These are phyloP conservation scores for Candida montana DNA, from an alignment of 805 yeast genomes.

Conservation along the genomic window DNA sequence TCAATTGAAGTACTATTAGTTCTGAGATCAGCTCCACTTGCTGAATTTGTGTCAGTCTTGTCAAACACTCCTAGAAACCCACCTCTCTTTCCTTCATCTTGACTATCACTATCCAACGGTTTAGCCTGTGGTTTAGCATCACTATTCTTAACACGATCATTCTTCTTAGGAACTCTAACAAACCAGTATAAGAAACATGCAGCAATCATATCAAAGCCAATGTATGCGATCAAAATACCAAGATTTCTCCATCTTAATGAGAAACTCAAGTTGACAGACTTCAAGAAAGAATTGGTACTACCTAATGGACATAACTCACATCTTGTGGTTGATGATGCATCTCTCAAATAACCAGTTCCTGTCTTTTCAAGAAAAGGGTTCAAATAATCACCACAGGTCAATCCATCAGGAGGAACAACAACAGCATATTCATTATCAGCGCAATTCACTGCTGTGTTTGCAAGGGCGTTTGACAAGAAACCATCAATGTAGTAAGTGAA, in stretches of 20 bases:
- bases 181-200: constrained; percentile 45
- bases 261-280: constrained; percentile 33
- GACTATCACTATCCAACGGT: neutral
- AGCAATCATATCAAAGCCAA: constrained; percentile 33
- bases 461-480: constrained; percentile 49
- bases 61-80: neutral
- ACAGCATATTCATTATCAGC: constrained; percentile 39
- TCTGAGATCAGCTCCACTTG: neutral
- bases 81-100: neutral
- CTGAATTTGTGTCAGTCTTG: neutral
- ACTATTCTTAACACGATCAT: constrained; percentile 28
- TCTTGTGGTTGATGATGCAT: constrained; percentile 30
- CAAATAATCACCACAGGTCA: constrained; percentile 55
- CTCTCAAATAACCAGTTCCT: constrained; percentile 23
- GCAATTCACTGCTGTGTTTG: constrained; percentile 43
- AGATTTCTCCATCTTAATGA: constrained; percentile 59
- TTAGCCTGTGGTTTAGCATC: neutral
- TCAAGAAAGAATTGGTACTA: constrained; percentile 55
- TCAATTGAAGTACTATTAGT: too few species aligned
- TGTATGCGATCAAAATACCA: constrained; percentile 46
- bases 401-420: constrained; percentile 47
- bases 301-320: constrained; percentile 59
- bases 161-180: constrained; percentile 68
- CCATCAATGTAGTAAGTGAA: constrained; percentile 58
- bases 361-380: constrained; percentile 24